Evolutionary conservation across 441 rosid species (phyloP), one percentile per base, ranked within the genome.

Genomic region (Gossypium schwendimanii): DNA sequence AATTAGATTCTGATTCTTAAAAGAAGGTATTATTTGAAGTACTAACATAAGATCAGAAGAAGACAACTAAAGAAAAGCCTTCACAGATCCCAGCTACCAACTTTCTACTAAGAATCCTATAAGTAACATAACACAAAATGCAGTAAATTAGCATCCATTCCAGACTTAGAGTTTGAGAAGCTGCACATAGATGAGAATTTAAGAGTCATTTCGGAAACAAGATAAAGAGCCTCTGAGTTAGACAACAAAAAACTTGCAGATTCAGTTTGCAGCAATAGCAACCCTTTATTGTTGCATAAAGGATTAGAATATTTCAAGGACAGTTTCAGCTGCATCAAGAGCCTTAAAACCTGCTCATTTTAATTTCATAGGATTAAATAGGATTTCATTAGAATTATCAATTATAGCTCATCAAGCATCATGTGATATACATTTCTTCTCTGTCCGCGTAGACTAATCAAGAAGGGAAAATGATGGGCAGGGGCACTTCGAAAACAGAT

Each of bases 31-130:
- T 44, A 39, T 39, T 24, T 24, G 41, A 63, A 63, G 50, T 24
- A 18, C 20, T 39, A 39, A 18, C 15, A 63, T 59, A 12, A 36
- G 28, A 63, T 18, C 68, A 63, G 6, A 4, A 63, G 68, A 5
- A 63, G 49, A 18, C 50, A 63, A 63, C 49, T 63, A 63, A 17
- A 63, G 50, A 18, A 63, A 63, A 17, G 50, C 26, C 67, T 17
- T 63, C 47, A 33, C 24, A 9, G 9, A 63, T 63, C 67, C 67
- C 26, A 36, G 15, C 50, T 36, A 4, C n/a, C 68, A 39, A 63
- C 28, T 63, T 62, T 63, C 50, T 41, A 63, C 67, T 33, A 39
- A 39, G 26, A 63, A 63, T 39, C 68, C 68, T 63, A 63, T 4
- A 63, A 63, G 24, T 63, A 63, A 20, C 49, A 63, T 18, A 39